Evolutionary conservation across 2,329 filamentous ascomycete species (phyloP), one percentile per base, ranked within the genome.

Genomic region (Colletotrichum liriopes): DNA sequence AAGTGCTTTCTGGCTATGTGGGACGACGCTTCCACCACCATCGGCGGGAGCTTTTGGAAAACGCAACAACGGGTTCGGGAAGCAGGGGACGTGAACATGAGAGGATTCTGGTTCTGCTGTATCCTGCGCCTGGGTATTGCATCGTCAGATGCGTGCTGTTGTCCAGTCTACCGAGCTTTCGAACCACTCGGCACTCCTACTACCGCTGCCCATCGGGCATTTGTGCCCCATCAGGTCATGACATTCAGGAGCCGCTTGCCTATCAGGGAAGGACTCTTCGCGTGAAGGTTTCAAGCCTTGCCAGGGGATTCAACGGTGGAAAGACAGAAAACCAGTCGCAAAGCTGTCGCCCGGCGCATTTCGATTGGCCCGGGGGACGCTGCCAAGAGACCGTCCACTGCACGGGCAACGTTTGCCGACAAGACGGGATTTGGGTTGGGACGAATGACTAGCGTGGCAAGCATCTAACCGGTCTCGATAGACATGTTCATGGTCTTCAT

Each of bases 401-500:
- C 67, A 71, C 67, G 51, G 67, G 61, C 61, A 59, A 61, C 39
- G 67, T 58, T 54, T 43, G 45, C 61, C 54, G 29, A 18, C 23
- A 20, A 32, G 49, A 54, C 18, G n/a, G 23, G 2, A 16, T 16
- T 41, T 23, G 16, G 51, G 61, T 66, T 62, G 67, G 67, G 67
- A 67, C 26, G 61, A 63, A 56, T 62, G 55, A 67, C 49, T 71
- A 71, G 67, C 58, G 20, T 45, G 32, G 12, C 49, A 52, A 55
- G 41, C 59, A 65, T 61, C 65, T 3, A 39, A 32, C 20, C 32
- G 47, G 61, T 29, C 41, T 55, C 56, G 43, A 61, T 23, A 49
- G 23, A 45, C 26, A 52, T 23, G 51, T 37, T 35, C 41, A 18
- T 43, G 35, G 39, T n/a, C 54, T 47, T 43, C 39, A 37, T 58